phyloP scores from a whole-genome alignment of 257 asterid genomes.

The Solanum pennellii region DNA sequence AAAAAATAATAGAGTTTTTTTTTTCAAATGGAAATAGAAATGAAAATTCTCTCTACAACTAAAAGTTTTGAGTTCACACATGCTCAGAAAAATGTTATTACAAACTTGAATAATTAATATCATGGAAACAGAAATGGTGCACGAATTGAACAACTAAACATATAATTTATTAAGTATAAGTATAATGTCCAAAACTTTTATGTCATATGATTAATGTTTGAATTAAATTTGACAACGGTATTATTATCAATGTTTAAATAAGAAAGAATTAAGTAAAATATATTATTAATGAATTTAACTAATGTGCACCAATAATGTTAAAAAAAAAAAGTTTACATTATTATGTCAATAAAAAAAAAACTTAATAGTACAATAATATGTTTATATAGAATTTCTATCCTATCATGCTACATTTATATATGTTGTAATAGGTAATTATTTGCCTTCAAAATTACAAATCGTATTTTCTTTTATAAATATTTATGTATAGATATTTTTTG shows the following conservation, averaged over 20 bases:
- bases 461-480: too few species aligned
- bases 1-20: background rate
- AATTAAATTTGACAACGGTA: background rate
- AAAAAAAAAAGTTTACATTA: too few species aligned
- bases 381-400: background rate
- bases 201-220: background rate
- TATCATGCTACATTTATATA: background rate
- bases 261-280: background rate
- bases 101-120: background rate
- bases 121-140: background rate
- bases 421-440: background rate
- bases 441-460: background rate
- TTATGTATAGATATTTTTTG: too few species aligned
- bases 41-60: background rate
- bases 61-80: background rate
- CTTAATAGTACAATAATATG: too few species aligned
- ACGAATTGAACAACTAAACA: background rate
- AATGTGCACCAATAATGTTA: background rate
- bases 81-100: background rate
- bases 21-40: background rate
- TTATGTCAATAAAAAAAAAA: background rate
- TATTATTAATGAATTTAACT: background rate
- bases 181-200: background rate
- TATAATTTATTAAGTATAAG: background rate
- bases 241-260: background rate